Base-by-base conservation (phyloP, 306 rosid genomes). In the Pueraria montana region DNA sequence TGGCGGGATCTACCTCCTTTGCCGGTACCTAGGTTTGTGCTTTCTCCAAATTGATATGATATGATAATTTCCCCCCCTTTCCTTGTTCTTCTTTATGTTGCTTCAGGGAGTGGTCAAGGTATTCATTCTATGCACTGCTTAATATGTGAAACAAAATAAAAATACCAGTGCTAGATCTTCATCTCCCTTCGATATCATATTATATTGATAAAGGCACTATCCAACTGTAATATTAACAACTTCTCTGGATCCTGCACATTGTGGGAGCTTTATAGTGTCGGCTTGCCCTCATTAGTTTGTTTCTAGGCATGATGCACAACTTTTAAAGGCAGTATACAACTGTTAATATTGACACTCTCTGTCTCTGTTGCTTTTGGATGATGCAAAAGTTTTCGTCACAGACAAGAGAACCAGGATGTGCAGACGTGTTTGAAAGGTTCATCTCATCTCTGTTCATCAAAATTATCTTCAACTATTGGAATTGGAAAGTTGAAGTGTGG, bases 11-110 rank as follows among this genome's bases (percentile, higher is more conserved):
- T 95, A 75, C 98, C 91, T 34, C 88, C 97, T 66, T 83, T 95
- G 81, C 99, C 98, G 1, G 72, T 84, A 21, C 99, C 98, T 53
- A 86, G 99, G 99, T 95, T 88, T 65, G 40, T n/a, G n/a, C n/a
- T n/a, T n/a, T n/a, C n/a, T n/a, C n/a, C n/a, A n/a, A n/a, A n/a
- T n/a, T n/a, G n/a, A n/a, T n/a, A n/a, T n/a, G n/a, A n/a, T n/a
- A n/a, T n/a, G n/a, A n/a, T n/a, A n/a, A n/a, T n/a, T 43, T 93
- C 84, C 64, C 55, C 24, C 38, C 56, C 1, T 52, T 76, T 21
- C 26, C 3, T 55, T 63, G 17, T 49, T 53, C 61, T 11, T 34
- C 65, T 69, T 71, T 67, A 11, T 86, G 58, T 58, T 67, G 26
- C 52, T 36, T 36, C 34, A 30, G 34, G 34, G 34, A 30, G 4